phyloP scores from a whole-genome alignment of 1,139 yeast genomes.

The Trichomonascaceae sp. region DNA sequence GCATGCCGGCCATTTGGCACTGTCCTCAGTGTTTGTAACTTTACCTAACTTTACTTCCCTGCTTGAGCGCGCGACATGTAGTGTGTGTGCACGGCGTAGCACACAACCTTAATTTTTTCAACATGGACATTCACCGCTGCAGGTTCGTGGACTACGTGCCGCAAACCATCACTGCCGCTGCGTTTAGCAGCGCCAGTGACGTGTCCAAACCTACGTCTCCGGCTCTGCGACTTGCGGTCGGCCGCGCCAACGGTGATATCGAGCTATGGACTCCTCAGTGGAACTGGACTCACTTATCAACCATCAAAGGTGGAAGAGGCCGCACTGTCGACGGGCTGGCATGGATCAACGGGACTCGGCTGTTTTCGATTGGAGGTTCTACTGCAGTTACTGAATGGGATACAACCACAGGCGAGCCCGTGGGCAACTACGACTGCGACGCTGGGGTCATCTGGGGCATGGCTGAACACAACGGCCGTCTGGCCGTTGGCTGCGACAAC shows the following conservation, averaged over 20 bases:
- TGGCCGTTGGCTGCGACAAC: conserved; percentile 93
- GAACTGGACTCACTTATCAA: conserved; percentile 41
- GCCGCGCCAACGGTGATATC: conserved; percentile 87
- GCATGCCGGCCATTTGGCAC: no score
- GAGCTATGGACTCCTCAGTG: conserved; percentile 90
- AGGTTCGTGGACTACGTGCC: conserved; percentile 86
- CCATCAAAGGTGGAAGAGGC: conserved; percentile 68
- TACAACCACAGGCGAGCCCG: conserved; percentile 55
- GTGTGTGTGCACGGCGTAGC: no score
- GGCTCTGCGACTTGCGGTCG: conserved; percentile 74
- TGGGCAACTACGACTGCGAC: conserved; percentile 73
- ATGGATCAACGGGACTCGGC: conserved; percentile 48
- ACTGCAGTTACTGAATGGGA: conserved; percentile 92
- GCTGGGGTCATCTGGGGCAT: conserved; percentile 93
- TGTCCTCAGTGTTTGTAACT: no score
- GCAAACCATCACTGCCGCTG: conserved; percentile 68
- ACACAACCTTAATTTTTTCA: conserved; percentile 1
- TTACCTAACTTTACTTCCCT: no score
- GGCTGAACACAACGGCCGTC: conserved; percentile 46
- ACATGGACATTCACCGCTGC: conserved; percentile 79
- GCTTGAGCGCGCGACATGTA: no score
- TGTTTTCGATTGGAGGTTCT: conserved; percentile 91
- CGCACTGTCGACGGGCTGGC: conserved; percentile 82
- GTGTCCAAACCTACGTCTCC: conserved; percentile 9
- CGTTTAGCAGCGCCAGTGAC: conserved; percentile 42